Evolutionary conservation across 768 basidiomycete genomes (phyloP).

Genomic region (Boletus tylopilopsis): DNA sequence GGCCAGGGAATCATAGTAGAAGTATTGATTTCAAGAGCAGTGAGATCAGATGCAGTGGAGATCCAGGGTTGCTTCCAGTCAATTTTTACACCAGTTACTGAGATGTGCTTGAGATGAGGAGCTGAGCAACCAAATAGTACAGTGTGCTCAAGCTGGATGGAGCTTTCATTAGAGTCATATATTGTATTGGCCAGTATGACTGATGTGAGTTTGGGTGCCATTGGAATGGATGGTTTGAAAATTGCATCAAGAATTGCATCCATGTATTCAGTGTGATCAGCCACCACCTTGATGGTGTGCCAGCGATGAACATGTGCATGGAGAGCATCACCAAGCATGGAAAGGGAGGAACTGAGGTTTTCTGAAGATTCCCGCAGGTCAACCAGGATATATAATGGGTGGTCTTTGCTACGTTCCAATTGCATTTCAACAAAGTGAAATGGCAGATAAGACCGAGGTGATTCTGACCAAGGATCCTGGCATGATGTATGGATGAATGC

Average conservation of each 20-base stretch:
- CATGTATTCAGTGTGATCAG: fast-evolving
- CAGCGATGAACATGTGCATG: background rate
- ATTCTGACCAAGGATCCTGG: no score
- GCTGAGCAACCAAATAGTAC: background rate
- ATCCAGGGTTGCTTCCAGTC: background rate
- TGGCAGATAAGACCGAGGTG: fast-evolving
- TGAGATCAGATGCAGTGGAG: background rate
- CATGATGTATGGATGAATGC: background rate
- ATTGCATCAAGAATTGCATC: background rate
- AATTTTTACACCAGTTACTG: background rate
- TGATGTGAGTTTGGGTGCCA: background rate
- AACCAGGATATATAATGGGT: background rate
- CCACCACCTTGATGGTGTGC: background rate
- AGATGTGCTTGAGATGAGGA: background rate
- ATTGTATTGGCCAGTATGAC: background rate
- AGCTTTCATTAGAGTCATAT: no score
- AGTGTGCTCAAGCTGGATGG: no score
- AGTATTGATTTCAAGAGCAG: background rate
- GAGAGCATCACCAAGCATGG: background rate
- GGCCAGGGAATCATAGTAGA: background rate
- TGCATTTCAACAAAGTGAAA: background rate
- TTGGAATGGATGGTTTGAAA: background rate
- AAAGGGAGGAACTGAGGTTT: background rate
- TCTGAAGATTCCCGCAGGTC: fast-evolving
- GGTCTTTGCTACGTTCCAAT: background rate